phyloP scores from a whole-genome alignment of 2,329 filamentous ascomycete species.

The Trichoderma koningii region DNA sequence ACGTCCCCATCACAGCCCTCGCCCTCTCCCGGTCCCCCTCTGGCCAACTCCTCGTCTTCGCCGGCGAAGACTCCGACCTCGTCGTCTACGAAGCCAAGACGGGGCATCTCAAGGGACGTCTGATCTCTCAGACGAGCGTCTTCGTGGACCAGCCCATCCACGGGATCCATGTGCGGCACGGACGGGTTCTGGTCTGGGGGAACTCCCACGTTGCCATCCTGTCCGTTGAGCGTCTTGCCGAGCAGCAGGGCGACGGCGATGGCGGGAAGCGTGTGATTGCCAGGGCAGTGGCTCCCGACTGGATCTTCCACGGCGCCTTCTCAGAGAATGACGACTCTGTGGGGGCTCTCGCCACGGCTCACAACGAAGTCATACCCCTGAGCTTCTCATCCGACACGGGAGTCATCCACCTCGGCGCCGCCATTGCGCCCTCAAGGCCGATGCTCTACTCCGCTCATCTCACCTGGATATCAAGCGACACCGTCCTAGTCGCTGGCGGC shows the following conservation, averaged over 20 bases:
- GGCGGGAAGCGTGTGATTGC: conserved; percentile 29
- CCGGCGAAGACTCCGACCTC: conserved; percentile 62
- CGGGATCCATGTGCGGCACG: conserved; percentile 60
- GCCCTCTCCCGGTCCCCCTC: conserved; percentile 48
- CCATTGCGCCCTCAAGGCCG: conserved; percentile 70
- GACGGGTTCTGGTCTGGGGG: conserved; percentile 67
- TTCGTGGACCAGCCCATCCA: conserved; percentile 74
- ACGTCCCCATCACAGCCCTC: conserved; percentile 62
- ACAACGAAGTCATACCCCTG: conserved; percentile 74
- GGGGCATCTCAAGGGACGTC: conserved; percentile 36
- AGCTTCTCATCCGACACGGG: conserved; percentile 36
- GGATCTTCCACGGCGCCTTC: conserved; percentile 71
- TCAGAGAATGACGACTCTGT: conserved; percentile 46
- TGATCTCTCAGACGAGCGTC: conserved; percentile 50
- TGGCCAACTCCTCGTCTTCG: conserved; percentile 50
- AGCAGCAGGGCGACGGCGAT: background rate
- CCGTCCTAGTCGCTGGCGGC: conserved; percentile 77
- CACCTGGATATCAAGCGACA: conserved; percentile 57
- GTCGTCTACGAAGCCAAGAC: conserved; percentile 51
- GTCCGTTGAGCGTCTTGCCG: conserved; percentile 33
- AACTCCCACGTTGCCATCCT: conserved; percentile 57
- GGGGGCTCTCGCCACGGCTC: conserved; percentile 74
- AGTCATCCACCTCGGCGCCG: conserved; percentile 48
- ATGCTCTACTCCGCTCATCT: conserved; percentile 86
- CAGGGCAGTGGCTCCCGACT: conserved; percentile 63